Evolutionary conservation across 352 stramenopile species (phyloP), one percentile per base, ranked within the genome.

Genomic region (Pythium pectinolyticum): DNA sequence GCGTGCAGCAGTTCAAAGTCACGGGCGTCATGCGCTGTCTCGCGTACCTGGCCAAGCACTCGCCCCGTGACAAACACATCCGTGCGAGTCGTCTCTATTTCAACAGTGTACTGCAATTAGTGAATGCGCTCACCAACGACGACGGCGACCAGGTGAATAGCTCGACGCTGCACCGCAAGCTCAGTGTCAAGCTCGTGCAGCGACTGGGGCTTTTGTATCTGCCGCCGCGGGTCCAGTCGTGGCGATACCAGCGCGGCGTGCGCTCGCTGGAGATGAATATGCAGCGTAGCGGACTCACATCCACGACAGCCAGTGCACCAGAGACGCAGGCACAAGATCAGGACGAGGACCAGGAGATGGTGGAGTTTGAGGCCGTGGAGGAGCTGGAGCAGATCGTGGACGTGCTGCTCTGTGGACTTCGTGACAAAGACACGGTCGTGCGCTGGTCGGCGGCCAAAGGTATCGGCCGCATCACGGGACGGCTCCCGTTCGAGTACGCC

Each of bases 401-500:
- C 53, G 78, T 90, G 6, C 65, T 96, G 28, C 61, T 99, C 15
- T 85, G 72, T 48, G 91, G 86, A 0, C 70, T 99, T 5, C 81
- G 85, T 32, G 95, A 99, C 74, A 91, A 95, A 50, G 93, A 98
- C 73, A 99, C 97, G 1, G 88, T 98, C 15, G 97, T 99, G 45
- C 86, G 97, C n/a, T 99, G 97, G 97, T 99, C 95, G 2, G 95
- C 96, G 24, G 97, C 97, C n/a, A 99, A 99, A 69, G 97, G 97
- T 15, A 93, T 99, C 47, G 97, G 97, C 9, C 86, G 97, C 8
- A 90, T 99, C 57, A 98, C 96, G 3, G 91, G 96, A 30, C 84
- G 97, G 1, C 75, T 99, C 15, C 94, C 96, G 2, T 91, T 90
- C 45, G 80, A 93, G 35, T 98, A 98, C 69, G 97, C 93, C 0